Evolutionary conservation across 257 asterid species (phyloP).

Genomic region (Solanum chiquidenum): DNA sequence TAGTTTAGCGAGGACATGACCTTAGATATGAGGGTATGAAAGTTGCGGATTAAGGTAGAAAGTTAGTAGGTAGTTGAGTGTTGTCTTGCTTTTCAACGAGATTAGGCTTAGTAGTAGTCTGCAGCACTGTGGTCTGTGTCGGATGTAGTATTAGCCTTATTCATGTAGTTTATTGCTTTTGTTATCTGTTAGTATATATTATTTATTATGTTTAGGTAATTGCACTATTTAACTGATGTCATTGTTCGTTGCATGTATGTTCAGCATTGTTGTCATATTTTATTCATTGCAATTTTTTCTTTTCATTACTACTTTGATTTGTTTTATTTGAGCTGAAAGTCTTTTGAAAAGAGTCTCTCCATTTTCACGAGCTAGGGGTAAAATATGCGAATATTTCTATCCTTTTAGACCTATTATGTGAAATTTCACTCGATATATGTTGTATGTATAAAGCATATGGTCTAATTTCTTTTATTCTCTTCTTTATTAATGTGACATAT

Average conservation of each 20-base stretch:
- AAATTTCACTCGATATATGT: neutral
- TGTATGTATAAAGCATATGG: neutral
- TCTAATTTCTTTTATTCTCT: neutral
- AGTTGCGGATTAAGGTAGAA: neutral
- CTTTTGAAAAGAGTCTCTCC: neutral
- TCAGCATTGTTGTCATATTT: neutral
- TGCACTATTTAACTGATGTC: no score
- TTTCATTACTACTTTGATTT: neutral
- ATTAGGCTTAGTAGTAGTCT: neutral
- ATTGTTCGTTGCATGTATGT: neutral
- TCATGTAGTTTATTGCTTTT: neutral
- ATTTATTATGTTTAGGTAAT: neutral
- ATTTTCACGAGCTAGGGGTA: neutral
- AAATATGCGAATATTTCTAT: neutral
- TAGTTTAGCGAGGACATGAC: neutral
- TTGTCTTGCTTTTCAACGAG: neutral
- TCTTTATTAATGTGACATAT: neutral
- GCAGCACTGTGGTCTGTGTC: neutral
- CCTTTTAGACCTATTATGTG: neutral
- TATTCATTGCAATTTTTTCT: neutral
- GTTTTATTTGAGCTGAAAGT: neutral
- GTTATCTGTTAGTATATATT: neutral
- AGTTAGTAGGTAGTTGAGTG: neutral
- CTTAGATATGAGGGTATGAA: neutral
- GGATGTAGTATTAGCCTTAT: neutral